These are phyloP conservation scores for Boletellus emodensis DNA, from an alignment of 768 basidiomycete species.

Conservation along the genomic window DNA sequence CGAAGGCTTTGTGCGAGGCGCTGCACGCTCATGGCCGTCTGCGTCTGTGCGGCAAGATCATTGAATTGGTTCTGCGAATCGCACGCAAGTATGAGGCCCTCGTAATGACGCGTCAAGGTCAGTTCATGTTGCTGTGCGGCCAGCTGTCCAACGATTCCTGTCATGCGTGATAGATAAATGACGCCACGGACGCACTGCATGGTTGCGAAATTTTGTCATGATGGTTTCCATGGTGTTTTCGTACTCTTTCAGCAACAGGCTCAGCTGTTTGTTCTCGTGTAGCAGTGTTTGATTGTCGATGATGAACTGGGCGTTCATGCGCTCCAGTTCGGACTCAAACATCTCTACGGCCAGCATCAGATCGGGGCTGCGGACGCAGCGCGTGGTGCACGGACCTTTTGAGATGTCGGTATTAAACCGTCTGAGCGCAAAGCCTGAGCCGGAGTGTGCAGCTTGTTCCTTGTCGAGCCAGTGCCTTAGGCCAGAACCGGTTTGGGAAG, in stretches of 20 bases:
- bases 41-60: constrained; percentile 56
- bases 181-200: constrained; percentile 60
- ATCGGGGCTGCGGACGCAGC: constrained; percentile 3
- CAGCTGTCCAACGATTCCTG: constrained; percentile 43
- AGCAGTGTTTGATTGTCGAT: constrained; percentile 91
- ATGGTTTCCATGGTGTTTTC: constrained; percentile 92
- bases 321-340: constrained; percentile 91
- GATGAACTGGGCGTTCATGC: constrained; percentile 81
- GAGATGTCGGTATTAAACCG: constrained; percentile 87
- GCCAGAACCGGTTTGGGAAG: constrained; percentile 4
- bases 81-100: constrained; percentile 66
- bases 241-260: constrained; percentile 86
- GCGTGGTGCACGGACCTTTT: constrained; percentile 49
- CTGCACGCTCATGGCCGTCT: constrained; percentile 62
- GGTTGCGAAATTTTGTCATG: constrained; percentile 92
- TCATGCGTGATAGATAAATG: constrained; percentile 5
- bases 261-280: constrained; percentile 95
- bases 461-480: constrained; percentile 28
- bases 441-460: constrained; percentile 71
- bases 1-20: constrained; percentile 69
- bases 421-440: constrained; percentile 73
- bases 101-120: constrained; percentile 86
- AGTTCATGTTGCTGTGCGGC: constrained; percentile 92
- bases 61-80: constrained; percentile 53
- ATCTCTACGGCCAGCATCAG: constrained; percentile 52